Evolutionary conservation across 768 basidiomycete genomes (phyloP), one percentile per base, ranked within the genome.

Genomic region (Termitomyces sp.): DNA sequence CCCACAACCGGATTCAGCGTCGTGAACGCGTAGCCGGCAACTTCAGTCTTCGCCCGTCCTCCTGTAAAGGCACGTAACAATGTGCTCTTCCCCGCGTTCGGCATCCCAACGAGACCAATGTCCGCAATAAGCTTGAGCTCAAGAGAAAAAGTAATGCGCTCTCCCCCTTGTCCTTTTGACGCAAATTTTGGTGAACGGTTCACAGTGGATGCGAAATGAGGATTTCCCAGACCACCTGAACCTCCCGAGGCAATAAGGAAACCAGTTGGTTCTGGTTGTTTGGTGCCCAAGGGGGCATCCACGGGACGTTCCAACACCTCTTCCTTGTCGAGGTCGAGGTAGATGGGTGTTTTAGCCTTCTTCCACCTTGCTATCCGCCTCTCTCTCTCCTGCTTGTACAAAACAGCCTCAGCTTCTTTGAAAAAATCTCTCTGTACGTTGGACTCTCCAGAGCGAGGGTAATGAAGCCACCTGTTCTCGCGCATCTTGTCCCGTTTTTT

Each of bases 41-140:
- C 89, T 67, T 91, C 90, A 6, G 86, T 91, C 70, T 85, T 89
- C 12, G 92, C 90, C 32, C 91, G 81, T 3, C 93, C 89, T 8
- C 91, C 92, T 0, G 96, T 97, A 9, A 98, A 76, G 0, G 94
- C 95, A 20, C 92, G 87, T 4, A 98, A 79, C 2, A 99, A 75
- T 0, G 97, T 98, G 73, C 93, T 96, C 77, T 93, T 92, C 33
- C 89, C 96, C 0, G 92, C 94, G 67, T 98, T 99, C 7, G 97
- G 97, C 78, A 97, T 88, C 0, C 97, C 97, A 2, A 99, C 95
- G 20, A 99, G 78, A 0, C 94, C 97, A n/a, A 98, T 81, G 71
- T 99, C 96, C 2, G 96, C 94, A 3, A 96, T 80, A 7, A 96
- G 81, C 73, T 98, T 98, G 63, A 99, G 88, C 72, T 97, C 96